Percentiles rank a stretch among this genome's conserved stretches.
These are phyloP conservation scores for Oryza punctata DNA, from an alignment of 176 grass and related monocot genomes.

Conservation along the genomic window DNA sequence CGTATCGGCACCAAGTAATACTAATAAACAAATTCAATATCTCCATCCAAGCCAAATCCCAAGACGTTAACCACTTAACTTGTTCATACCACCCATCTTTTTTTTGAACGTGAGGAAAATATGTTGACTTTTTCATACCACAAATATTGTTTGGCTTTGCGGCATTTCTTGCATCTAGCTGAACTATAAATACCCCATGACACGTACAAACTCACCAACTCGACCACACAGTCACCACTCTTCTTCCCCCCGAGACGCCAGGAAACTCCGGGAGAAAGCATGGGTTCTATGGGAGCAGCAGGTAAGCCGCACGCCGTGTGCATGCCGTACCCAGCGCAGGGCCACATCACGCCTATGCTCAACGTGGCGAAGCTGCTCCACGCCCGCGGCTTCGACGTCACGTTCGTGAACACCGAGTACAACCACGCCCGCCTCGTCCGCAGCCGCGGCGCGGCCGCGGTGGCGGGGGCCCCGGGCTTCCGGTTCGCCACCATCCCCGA, in stretches of 20 bases:
- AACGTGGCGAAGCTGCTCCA: conserved; percentile 79
- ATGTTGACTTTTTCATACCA: background rate
- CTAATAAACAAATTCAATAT: background rate
- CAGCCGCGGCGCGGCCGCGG: conserved; percentile 30
- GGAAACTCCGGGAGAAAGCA: background rate
- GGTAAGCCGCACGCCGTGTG: conserved; percentile 62
- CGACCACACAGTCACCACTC: no score
- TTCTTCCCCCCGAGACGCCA: no score
- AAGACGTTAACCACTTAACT: background rate
- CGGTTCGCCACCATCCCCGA: conserved; percentile 67
- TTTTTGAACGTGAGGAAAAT: background rate
- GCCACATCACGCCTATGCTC: conserved; percentile 79
- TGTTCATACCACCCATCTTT: background rate
- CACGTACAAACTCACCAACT: background rate
- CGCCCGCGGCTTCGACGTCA: conserved; percentile 67
- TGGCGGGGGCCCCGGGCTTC: conserved; percentile 55
- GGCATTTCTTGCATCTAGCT: no score
- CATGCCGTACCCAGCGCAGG: conserved; percentile 76
- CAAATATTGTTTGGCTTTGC: background rate
- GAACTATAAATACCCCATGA: conserved; percentile 18
- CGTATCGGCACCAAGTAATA: no score
- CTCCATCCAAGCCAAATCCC: background rate
- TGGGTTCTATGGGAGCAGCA: conserved; percentile 41
- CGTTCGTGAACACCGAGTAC: conserved; percentile 81
- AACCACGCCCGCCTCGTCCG: conserved; percentile 65